Base-by-base conservation (phyloP, 2,329 filamentous ascomycete species). In the Neobulgaria alba region DNA sequence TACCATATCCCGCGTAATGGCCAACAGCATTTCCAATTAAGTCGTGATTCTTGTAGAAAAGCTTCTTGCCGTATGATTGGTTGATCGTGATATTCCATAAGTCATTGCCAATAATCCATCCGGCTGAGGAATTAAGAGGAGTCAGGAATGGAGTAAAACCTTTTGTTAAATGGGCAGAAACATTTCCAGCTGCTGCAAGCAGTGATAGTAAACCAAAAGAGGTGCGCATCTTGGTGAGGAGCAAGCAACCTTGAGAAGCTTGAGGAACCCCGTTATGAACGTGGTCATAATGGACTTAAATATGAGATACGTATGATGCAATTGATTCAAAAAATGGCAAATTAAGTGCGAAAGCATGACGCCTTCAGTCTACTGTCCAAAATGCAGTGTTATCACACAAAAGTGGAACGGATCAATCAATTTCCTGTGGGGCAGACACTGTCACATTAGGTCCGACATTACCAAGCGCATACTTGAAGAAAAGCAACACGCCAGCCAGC, bases 11-110 rank as follows among this genome's bases (percentile, higher is more conserved):
- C 33, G 20, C n/a, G 29, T 49, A 49, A 36, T 44, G 39, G 15
- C 47, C 47, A 14, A 41, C 44, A 7, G 47, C 47, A 21, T 42
- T 30, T 5, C 47, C 49, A 40, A 51, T 32, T 10, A 51, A 32
- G 36, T 51, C 49, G n/a, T 33, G 30, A 10, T 36, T 34, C 16
- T 42, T 36, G 29, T 49, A 51, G 21, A 36, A 47, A 8, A 51
- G 26, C 15, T 45, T 45, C 26, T 33, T 49, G 10, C 47, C 49
- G 40, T 46, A 48, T 16, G 31, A 29, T 15, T 31, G 18, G 12
- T 44, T 42, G 34, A 49, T 47, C 14, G 49, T 51, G 17, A 49
- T 44, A 30, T 51, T 51, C 49, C 47, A 51, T 14, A 51, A n/a
- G 23, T 38, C 41, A 46, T 51, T 51, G 10, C 49, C 49, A 37